A percentile compares a stretch with the other conserved stretches of the same genome.
phyloP scores from a whole-genome alignment of 345 rosid species.

The Eucalyptus grandis region DNA sequence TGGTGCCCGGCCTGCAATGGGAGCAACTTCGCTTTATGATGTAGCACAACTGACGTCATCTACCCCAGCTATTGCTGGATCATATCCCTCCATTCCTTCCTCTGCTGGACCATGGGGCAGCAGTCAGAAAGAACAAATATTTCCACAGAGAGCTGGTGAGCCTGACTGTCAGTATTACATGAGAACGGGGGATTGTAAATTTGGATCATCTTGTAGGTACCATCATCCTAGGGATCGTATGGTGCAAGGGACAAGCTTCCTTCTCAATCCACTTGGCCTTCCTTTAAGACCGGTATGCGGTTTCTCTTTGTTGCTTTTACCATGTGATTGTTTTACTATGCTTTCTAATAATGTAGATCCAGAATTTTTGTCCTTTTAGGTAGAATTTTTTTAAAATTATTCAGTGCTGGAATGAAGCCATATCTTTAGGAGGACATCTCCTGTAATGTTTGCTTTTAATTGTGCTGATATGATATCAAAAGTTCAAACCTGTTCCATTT shows the following conservation, averaged over 20 bases:
- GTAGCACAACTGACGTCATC: slow-evolving; percentile 49
- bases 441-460: not conserved
- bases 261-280: slow-evolving; percentile 77
- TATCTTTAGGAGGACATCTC: not conserved
- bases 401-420: not conserved
- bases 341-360: not conserved
- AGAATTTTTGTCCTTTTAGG: not conserved
- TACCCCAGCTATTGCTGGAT: slow-evolving; percentile 45
- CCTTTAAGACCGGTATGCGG: slow-evolving; percentile 77
- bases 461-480: not conserved
- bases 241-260: slow-evolving; percentile 42
- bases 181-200: slow-evolving; percentile 92
- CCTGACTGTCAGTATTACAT: slow-evolving; percentile 81
- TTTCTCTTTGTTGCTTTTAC: not conserved
- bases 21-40: slow-evolving; percentile 53
- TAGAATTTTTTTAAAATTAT: not conserved
- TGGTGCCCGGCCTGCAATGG: slow-evolving; percentile 39
- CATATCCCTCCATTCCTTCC: slow-evolving; percentile 25
- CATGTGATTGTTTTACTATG: not conserved
- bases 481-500: not conserved
- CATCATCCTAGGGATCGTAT: slow-evolving; percentile 81
- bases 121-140: slow-evolving; percentile 46
- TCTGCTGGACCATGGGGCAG: slow-evolving; percentile 40
- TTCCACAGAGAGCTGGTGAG: slow-evolving; percentile 97
- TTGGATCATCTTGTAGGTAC: slow-evolving; percentile 75